Evolutionary conservation across 257 asterid genomes (phyloP), one percentile per base, ranked within the genome.

Genomic region (Thymus quinquecostatus): DNA sequence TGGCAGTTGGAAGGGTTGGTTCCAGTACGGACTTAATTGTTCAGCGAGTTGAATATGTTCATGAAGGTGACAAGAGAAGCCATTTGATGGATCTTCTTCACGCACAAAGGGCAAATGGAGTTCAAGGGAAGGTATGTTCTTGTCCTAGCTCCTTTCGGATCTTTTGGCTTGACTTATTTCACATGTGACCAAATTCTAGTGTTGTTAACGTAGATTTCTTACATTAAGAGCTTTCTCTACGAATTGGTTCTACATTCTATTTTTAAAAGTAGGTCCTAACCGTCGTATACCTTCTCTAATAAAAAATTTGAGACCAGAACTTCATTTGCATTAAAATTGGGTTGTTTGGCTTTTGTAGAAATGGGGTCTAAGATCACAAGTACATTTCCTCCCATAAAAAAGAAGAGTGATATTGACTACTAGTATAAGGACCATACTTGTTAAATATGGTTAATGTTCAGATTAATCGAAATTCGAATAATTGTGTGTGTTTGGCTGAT

Each of bases 1-100:
- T 90, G 92, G 80, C 97, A 38, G 97, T 90, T 63, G 97, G 97
- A 57, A 86, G 97, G 74, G 95, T 90, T 72, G 97, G 97, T 81
- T 90, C 97, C 60, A 90, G 96, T 84, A 88, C 97, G 7, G 96
- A 90, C 76, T 78, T 88, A 79, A 90, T 90, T 73, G 84, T 85
- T 78, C 97, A 90, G 70, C 86, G 93, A 78, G 96, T 90, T 74
- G 97, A 90, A 69, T 85, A 62, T 82, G 97, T 90, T 77, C 83
- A 86, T 5, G 94, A 87, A 41, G 74, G 67, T 78, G 97, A 91
- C 83, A 91, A 91, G 85, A 87, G 97, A 83, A 87, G 94, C 86
- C 70, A 85, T 75, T 82, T 91, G 80, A 87, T 91, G 97, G 97
- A 91, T 69, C 91, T 91, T 78, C 85, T 91, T 76, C 96, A 89